phyloP scores from a whole-genome alignment of 2,329 filamentous ascomycete species.

The Fusarium hostae region DNA sequence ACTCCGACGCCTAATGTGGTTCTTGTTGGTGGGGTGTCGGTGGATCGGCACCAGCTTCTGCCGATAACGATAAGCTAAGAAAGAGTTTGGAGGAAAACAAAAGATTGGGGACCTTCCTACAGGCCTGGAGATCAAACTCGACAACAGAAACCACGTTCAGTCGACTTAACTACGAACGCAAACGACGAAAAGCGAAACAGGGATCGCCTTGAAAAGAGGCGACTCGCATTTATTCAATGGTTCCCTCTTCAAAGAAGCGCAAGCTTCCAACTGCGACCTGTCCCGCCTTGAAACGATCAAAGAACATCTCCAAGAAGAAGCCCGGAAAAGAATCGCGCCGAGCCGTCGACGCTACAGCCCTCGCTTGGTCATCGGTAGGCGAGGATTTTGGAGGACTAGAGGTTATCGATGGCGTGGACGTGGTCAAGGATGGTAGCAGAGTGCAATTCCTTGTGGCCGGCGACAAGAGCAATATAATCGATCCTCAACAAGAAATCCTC shows the following conservation, averaged over 20 bases:
- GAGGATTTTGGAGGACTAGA: constrained; percentile 94
- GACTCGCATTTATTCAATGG: constrained; percentile 43
- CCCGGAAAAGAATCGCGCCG: constrained; percentile 40
- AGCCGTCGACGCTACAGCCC: constrained; percentile 58
- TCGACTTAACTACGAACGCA: not conserved
- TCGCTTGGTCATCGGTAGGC: constrained; percentile 80
- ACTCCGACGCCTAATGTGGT: not conserved
- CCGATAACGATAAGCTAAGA: constrained; percentile 34
- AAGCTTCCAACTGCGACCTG: constrained; percentile 50
- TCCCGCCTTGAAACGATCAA: constrained; percentile 52
- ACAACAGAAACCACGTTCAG: constrained; percentile 18
- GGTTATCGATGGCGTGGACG: constrained; percentile 89
- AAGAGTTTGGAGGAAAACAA: constrained; percentile 26
- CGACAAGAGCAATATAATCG: constrained; percentile 54
- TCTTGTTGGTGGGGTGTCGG: constrained; percentile 26
- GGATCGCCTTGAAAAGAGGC: constrained; percentile 17
- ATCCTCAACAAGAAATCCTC: constrained; percentile 31
- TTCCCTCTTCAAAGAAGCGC: constrained; percentile 51
- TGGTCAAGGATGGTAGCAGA: constrained; percentile 73
- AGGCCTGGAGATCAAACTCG: constrained; percentile 18
- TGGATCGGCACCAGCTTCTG: constrained; percentile 39
- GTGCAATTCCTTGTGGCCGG: constrained; percentile 64
- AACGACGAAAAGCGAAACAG: not conserved
- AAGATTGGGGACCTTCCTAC: constrained; percentile 32
- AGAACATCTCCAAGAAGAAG: constrained; percentile 48